Percentiles rank a stretch among this genome's conserved stretches.
Evolutionary conservation across 257 asterid species (phyloP).

Genomic region (Catharanthus roseus): DNA sequence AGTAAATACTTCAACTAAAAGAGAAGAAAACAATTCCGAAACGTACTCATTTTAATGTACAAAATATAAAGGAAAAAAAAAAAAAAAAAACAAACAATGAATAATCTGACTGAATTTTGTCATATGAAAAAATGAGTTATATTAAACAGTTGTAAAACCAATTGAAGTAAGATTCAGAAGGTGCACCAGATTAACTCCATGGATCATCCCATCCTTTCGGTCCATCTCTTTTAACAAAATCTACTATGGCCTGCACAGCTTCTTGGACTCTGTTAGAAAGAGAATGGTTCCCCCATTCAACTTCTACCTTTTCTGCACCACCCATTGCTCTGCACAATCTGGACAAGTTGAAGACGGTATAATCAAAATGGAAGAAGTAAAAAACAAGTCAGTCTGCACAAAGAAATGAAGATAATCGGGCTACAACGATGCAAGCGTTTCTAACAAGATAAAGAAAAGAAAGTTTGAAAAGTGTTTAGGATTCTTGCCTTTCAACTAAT

Average conservation of each 20-base stretch:
- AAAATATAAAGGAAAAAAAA: background rate
- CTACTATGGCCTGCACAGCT: conserved; percentile 60
- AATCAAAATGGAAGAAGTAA: background rate
- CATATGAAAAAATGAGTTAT: background rate
- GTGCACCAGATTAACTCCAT: conserved; percentile 42
- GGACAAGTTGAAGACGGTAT: conserved; percentile 14
- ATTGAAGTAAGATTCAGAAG: conserved; percentile 9
- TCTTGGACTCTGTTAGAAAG: conserved; percentile 66
- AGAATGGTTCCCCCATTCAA: conserved; percentile 67
- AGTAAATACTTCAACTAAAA: background rate
- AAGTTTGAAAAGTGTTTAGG: conserved; percentile 9
- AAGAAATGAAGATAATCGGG: background rate
- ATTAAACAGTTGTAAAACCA: background rate
- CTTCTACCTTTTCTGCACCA: conserved; percentile 71
- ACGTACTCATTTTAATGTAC: conserved; percentile 7
- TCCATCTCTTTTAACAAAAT: conserved; percentile 66
- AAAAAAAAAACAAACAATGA: background rate
- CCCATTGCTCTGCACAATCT: conserved; percentile 84
- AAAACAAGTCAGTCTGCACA: background rate
- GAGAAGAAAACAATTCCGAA: background rate
- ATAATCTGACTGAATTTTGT: background rate
- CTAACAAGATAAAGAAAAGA: background rate
- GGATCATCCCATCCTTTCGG: conserved; percentile 93
- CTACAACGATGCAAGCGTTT: background rate
- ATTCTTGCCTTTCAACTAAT: conserved; percentile 65